Evolutionary conservation across 225 moss, liverwort and hornwort species (phyloP).

Genomic region (Antitrichia curtipendula): DNA sequence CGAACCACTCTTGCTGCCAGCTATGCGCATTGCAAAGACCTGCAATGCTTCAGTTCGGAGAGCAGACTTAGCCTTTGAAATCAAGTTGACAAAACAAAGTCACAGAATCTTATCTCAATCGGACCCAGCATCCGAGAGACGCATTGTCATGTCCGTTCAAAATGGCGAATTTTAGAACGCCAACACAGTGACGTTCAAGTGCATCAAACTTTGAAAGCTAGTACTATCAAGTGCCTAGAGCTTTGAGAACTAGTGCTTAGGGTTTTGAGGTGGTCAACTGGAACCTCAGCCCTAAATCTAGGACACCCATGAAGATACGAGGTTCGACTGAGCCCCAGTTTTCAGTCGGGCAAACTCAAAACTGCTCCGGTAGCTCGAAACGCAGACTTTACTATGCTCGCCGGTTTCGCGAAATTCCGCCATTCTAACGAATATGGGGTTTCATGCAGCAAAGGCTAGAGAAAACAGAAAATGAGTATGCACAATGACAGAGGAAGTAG

Average conservation of each 20-base stretch:
- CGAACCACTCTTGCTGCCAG: constrained; percentile 44
- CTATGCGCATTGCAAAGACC: constrained; percentile 69
- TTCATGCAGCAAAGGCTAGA: not conserved
- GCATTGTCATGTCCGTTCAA: not conserved
- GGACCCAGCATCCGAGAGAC: not conserved
- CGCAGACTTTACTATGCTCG: not conserved
- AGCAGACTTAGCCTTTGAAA: not conserved
- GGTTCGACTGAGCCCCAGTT: not conserved
- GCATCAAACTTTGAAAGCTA: not conserved
- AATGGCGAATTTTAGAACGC: not conserved
- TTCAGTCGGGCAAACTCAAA: not conserved
- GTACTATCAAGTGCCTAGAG: not conserved
- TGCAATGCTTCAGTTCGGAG: not conserved
- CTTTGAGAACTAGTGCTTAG: not conserved
- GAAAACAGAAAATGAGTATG: not conserved
- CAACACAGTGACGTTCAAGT: not conserved
- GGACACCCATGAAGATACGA: not conserved
- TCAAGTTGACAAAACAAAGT: not conserved
- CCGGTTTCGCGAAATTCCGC: not conserved
- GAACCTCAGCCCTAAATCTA: not conserved
- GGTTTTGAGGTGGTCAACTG: not conserved
- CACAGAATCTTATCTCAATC: not conserved
- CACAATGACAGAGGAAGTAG: not conserved
- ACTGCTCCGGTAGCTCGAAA: not conserved
- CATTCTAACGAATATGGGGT: too few species aligned